These are phyloP conservation scores for Ashbya aceris DNA, from an alignment of 1,139 yeast genomes.

Conservation along the genomic window DNA sequence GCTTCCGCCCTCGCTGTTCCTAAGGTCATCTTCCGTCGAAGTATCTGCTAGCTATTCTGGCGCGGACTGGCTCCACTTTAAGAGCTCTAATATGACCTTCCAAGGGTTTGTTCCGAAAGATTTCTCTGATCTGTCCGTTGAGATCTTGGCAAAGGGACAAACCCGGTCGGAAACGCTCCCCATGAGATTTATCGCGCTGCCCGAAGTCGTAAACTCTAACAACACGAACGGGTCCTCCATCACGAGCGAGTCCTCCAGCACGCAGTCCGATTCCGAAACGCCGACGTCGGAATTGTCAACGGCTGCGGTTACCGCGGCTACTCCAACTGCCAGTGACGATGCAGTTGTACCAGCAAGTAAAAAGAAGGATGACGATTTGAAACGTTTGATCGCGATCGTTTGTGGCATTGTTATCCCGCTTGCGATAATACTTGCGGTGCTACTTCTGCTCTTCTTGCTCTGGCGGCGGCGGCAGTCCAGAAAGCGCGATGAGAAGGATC, in stretches of 20 bases:
- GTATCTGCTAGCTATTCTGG: slow-evolving; percentile 38
- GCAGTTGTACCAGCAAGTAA: slow-evolving; percentile 19
- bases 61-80: slow-evolving; percentile 57
- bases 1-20: slow-evolving; percentile 45
- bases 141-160: slow-evolving; percentile 41
- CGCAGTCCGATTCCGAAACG: slow-evolving; percentile 24
- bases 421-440: slow-evolving; percentile 39
- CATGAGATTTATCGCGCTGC: slow-evolving; percentile 1
- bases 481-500: slow-evolving; percentile 29
- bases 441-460: slow-evolving; percentile 48
- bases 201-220: no score
- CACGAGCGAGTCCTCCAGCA: slow-evolving; percentile 9
- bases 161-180: no score
- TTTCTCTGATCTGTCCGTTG: slow-evolving; percentile 42
- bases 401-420: slow-evolving; percentile 81
- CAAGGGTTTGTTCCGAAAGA: slow-evolving; percentile 57
- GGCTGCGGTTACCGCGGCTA: slow-evolving; percentile 24
- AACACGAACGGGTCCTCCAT: no score
- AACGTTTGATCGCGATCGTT: slow-evolving; percentile 61
- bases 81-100: slow-evolving; percentile 52
- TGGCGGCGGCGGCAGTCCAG: slow-evolving; percentile 42
- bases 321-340: slow-evolving; percentile 19
- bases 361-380: slow-evolving; percentile 26
- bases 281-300: slow-evolving; percentile 26
- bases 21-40: slow-evolving; percentile 43